These are phyloP conservation scores for Choricystis sp. DNA, from an alignment of 139 green algal species.

Conservation along the genomic window DNA sequence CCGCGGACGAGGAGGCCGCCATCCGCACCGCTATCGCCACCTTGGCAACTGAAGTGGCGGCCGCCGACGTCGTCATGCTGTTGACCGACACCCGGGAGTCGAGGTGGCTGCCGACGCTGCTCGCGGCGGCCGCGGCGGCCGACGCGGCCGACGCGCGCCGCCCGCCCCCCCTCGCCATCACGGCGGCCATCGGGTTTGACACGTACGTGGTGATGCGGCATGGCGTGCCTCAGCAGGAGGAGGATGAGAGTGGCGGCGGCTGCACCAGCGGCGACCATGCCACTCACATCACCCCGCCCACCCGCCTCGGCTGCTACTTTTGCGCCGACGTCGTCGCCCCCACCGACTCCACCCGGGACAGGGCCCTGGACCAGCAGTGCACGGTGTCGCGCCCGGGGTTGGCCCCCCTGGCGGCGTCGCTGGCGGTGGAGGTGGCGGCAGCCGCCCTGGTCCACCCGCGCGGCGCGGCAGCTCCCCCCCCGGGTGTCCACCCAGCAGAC, in stretches of 20 bases:
- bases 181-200: constrained; percentile 85
- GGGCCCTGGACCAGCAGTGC: constrained; percentile 93
- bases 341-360: constrained; percentile 62
- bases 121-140: constrained; percentile 37
- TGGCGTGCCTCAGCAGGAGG: constrained; percentile 15
- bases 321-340: constrained; percentile 97
- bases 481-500: background rate
- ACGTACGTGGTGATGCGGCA: constrained; percentile 70
- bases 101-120: constrained; percentile 80
- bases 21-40: constrained; percentile 1
- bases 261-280: background rate
- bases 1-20: background rate
- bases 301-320: constrained; percentile 93
- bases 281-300: background rate
- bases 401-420: constrained; percentile 62
- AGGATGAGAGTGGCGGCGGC: background rate
- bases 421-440: constrained; percentile 81
- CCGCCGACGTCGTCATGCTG: constrained; percentile 80
- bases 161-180: constrained; percentile 51
- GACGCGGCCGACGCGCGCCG: too few species aligned
- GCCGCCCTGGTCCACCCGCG: constrained; percentile 56
- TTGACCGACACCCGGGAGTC: constrained; percentile 91
- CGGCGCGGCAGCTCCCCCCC: constrained; percentile 25
- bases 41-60: constrained; percentile 41
- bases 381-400: constrained; percentile 83